Conservation (phyloP, 345 rosid genomes). For the Garcia nutans region DNA sequence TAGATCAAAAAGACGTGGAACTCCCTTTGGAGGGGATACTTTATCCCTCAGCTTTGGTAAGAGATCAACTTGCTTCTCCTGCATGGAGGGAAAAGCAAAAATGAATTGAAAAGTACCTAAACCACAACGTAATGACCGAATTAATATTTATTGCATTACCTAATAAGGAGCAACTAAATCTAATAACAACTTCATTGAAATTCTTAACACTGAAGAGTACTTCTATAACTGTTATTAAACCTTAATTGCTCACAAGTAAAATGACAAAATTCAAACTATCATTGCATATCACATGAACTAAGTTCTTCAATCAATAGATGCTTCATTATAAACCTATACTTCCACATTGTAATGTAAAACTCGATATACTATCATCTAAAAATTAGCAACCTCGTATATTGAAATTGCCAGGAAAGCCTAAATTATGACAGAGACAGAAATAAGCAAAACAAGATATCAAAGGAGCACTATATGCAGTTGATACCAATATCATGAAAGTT, state of each 20-base stretch:
- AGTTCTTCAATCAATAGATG: background rate
- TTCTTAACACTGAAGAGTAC: background rate
- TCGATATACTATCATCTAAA: background rate
- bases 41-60: constrained; percentile 57
- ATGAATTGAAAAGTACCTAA: constrained; percentile 4
- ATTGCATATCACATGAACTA: background rate
- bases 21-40: constrained; percentile 80
- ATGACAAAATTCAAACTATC: background rate
- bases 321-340: background rate
- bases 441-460: background rate
- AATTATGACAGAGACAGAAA: background rate
- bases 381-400: background rate
- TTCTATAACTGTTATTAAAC: background rate
- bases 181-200: background rate
- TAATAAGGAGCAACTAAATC: background rate
- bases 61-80: constrained; percentile 83
- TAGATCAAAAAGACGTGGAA: constrained; percentile 90
- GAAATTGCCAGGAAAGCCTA: background rate
- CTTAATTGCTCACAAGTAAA: background rate
- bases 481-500: constrained; percentile 97
- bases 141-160: background rate
- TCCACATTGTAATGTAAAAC: background rate
- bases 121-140: background rate
- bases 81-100: constrained; percentile 27
- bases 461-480: background rate